A percentile compares a stretch with the other conserved stretches of the same genome.
Evolutionary conservation across 1,284 basidiomycete species (phyloP).

Genomic region (Vanrija sp.): DNA sequence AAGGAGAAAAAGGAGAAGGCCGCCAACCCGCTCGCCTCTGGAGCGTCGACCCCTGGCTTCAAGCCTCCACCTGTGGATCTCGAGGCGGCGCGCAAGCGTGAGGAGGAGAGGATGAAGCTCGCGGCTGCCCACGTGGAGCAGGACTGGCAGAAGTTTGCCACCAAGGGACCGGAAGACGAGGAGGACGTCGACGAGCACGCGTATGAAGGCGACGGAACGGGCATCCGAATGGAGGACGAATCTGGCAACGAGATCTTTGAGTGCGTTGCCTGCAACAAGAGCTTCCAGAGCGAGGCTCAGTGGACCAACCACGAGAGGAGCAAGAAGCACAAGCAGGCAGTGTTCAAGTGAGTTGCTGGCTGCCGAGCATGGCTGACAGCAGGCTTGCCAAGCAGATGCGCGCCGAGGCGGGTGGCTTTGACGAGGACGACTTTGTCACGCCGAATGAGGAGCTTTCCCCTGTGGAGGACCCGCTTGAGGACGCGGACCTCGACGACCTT

Average conservation of each 20-base stretch:
- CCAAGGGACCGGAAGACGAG: conserved; percentile 63
- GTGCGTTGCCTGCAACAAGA: conserved; percentile 92
- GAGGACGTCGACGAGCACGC: conserved; percentile 32
- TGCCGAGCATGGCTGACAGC: conserved; percentile 54
- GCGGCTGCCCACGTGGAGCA: conserved; percentile 53
- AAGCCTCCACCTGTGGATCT: conserved; percentile 24
- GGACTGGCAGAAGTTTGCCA: conserved; percentile 72
- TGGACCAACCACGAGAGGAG: conserved; percentile 97
- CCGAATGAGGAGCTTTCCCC: conserved; percentile 4
- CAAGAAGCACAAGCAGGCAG: conserved; percentile 87
- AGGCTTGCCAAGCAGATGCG: conserved; percentile 66
- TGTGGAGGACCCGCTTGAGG: conserved; percentile 30
- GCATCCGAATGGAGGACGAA: conserved; percentile 31
- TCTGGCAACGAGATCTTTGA: conserved; percentile 59
- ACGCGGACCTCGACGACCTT: conserved; percentile 6
- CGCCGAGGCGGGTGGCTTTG: conserved; percentile 13
- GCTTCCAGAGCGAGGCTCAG: conserved; percentile 85
- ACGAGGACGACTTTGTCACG: conserved; percentile 16
- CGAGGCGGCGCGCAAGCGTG: conserved; percentile 21
- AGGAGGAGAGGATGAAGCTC: conserved; percentile 26
- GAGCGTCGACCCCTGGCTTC: conserved; percentile 9
- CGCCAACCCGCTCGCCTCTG: background rate
- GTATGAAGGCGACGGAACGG: conserved; percentile 34
- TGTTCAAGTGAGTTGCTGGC: conserved; percentile 56
- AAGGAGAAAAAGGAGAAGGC: conserved; percentile 17